phyloP scores from a whole-genome alignment of 202 grass and related monocot genomes.

The Zizania palustris region DNA sequence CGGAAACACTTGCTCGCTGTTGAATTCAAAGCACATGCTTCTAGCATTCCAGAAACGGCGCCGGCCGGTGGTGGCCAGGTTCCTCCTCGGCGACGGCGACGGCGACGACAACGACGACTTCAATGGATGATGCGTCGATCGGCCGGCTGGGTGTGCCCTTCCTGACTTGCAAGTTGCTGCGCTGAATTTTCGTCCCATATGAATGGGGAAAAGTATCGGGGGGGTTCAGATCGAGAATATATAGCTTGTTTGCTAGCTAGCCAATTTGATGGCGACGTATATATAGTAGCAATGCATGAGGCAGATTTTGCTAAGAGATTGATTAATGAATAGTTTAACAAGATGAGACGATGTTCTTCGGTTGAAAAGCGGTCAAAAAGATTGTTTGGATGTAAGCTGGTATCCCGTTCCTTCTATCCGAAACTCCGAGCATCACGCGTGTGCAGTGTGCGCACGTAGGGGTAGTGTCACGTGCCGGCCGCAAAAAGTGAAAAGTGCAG shows the following conservation, averaged over 20 bases:
- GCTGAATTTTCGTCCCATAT: not conserved
- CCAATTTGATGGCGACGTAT: not conserved
- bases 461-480: too few species aligned
- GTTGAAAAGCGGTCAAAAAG: not conserved
- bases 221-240: not conserved
- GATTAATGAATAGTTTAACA: not conserved
- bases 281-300: not conserved
- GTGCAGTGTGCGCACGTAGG: too few species aligned
- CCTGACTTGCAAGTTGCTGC: not conserved
- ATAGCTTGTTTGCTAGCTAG: not conserved
- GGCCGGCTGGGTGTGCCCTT: not conserved
- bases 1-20: not conserved
- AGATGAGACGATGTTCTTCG: not conserved
- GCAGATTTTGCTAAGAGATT: not conserved
- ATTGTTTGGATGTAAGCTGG: not conserved
- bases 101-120: too few species aligned
- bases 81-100: too few species aligned
- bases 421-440: not conserved
- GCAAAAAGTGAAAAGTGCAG: too few species aligned
- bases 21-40: constrained; percentile 29
- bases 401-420: not conserved
- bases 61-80: too few species aligned
- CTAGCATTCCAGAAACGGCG: not conserved
- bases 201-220: not conserved
- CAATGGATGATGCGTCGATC: not conserved